Percentiles rank a stretch among this genome's conserved stretches.
Evolutionary conservation across 2,329 filamentous ascomycete species (phyloP).

Genomic region (Nemania sp.): DNA sequence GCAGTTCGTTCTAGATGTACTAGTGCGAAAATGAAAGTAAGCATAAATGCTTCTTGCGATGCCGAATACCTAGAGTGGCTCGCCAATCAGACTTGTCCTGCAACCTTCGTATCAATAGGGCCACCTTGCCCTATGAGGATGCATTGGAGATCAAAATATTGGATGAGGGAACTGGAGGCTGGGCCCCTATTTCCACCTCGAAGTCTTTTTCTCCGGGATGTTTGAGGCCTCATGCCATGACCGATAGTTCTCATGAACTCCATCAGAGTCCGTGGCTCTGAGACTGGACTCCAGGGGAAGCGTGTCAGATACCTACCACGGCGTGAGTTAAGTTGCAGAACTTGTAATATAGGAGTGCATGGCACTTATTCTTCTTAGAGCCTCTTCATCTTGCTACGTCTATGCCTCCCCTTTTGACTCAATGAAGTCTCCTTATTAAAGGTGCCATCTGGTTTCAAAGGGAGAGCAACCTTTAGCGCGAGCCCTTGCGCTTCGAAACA

Average conservation of each 20-base stretch:
- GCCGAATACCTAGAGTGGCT: too few relatives aligned
- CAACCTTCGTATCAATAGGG: too few relatives aligned
- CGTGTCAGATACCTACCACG: background rate
- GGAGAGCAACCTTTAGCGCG: conserved; percentile 8
- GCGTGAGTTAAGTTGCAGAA: background rate
- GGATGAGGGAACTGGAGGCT: background rate
- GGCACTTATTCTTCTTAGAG: conserved; percentile 12
- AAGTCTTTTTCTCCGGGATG: background rate
- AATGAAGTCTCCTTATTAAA: conserved; percentile 17
- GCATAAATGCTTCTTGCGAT: too few relatives aligned
- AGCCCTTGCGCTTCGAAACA: conserved; percentile 11
- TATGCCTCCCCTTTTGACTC: conserved; percentile 12
- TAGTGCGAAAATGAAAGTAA: too few relatives aligned
- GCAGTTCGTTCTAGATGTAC: too few relatives aligned
- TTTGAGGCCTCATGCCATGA: conserved; percentile 1
- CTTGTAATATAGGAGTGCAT: conserved; percentile 10
- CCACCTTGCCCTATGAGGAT: background rate
- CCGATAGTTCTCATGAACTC: conserved; percentile 1
- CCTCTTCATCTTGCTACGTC: conserved; percentile 10
- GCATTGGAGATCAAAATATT: conserved; percentile 1
- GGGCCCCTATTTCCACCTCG: background rate
- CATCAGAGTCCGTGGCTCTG: conserved; percentile 5
- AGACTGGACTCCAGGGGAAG: conserved; percentile 1
- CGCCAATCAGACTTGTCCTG: too few relatives aligned
- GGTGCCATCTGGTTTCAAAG: conserved; percentile 14